Evolutionary conservation across 2,329 filamentous ascomycete species (phyloP), one percentile per base, ranked within the genome.

Genomic region (Uncinocarpus reesii): DNA sequence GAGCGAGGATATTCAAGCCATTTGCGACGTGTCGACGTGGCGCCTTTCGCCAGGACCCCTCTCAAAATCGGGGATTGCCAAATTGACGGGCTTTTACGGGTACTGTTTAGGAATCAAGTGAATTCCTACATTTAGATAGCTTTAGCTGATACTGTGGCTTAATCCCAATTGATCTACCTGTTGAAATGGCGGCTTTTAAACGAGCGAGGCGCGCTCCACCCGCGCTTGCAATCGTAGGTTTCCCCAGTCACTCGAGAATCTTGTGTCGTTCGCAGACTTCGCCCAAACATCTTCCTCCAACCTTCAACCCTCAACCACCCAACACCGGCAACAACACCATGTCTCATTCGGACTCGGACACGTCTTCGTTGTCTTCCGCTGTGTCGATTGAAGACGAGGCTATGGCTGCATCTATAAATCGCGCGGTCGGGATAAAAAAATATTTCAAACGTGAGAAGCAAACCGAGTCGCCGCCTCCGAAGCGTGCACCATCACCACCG

Each of bases 401-500:
- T 15, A 60, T 64, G 52, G 60, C 62, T 13, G 64, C 64, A 53
- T 62, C 64, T 42, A 57, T 68, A 47, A 65, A 70, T 41, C 63
- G 66, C 54, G 62, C 62, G 26, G 59, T 62, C 26, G 70, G 67
- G 32, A 66, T 73, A 48, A 60, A 66, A 47, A 71, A 70, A 52
- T 73, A 73, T 61, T 73, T 73, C 62, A 72, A 75, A 52, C 68
- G 75, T 59, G 77, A 75, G 67, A 75, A 79, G 59, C 69, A 73
- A 47, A 48, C 59, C 34, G 78, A 80, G 57, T 80, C 83, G 54
- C 80, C 80, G 50, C 74, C 80, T 60, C 80, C 79, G 61, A 93
- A 92, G 73, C 77, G 90, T 64, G 81, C 84, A 50, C 82, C 87
- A 16, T 95, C 89, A 56, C 90, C 90, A 57, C 82, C 86, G 7